These are phyloP conservation scores for Blastomyces percursus DNA, from an alignment of 2,329 filamentous ascomycete species.

Conservation along the genomic window DNA sequence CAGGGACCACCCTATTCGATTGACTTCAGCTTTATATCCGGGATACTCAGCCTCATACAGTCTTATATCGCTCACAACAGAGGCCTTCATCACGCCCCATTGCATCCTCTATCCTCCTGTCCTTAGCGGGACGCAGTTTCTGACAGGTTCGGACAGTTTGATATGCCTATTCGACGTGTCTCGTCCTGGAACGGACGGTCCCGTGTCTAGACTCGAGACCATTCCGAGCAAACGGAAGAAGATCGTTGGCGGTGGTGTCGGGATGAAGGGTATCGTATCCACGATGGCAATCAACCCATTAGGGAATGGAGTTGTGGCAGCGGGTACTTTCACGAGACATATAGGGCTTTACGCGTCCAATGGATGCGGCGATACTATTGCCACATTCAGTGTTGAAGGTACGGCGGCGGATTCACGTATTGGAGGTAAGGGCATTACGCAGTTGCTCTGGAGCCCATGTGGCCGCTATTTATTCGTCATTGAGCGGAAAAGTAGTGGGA, in stretches of 20 bases:
- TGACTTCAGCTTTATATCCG: conserved; percentile 45
- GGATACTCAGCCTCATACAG: conserved; percentile 43
- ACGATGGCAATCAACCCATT: conserved; percentile 38
- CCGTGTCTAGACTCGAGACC: conserved; percentile 36
- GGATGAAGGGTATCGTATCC: conserved; percentile 47
- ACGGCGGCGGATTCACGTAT: conserved; percentile 30
- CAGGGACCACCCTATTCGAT: conserved; percentile 45
- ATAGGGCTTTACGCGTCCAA: conserved; percentile 46
- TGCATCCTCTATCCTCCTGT: conserved; percentile 43
- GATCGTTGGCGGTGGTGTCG: conserved; percentile 36
- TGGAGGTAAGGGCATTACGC: conserved; percentile 44
- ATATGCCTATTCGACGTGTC: conserved; percentile 48
- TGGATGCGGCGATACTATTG: conserved; percentile 40
- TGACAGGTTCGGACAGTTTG: conserved; percentile 45
- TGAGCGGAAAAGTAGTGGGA: conserved; percentile 45
- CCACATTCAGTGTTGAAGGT: conserved; percentile 40
- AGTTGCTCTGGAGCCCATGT: conserved; percentile 47
- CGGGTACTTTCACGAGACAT: conserved; percentile 46
- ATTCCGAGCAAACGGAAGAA: conserved; percentile 40
- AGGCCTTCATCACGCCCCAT: conserved; percentile 45
- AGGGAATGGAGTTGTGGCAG: conserved; percentile 42
- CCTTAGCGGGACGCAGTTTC: conserved; percentile 40
- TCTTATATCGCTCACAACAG: conserved; percentile 44
- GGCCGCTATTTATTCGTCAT: conserved; percentile 49
- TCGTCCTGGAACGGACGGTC: conserved; percentile 36